Percentiles rank a stretch among this genome's conserved stretches.
Evolutionary conservation across 2,329 filamentous ascomycete species (phyloP).

Genomic region (Ophiognomonia clavigignenti-juglandacearum): DNA sequence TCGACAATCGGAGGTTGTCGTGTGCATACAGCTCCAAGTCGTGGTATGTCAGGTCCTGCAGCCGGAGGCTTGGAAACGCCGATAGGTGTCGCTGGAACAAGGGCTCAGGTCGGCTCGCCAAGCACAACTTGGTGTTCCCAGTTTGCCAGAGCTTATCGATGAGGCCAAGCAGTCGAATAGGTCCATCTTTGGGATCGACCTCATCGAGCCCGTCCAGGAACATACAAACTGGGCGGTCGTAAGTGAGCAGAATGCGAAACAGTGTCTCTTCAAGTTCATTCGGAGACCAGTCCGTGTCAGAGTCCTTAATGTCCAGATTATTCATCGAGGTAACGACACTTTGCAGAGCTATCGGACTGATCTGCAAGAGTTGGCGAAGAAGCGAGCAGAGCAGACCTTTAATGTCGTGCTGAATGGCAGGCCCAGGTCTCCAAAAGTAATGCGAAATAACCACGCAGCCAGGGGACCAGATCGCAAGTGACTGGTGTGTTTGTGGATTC

Average conservation of each 20-base stretch:
- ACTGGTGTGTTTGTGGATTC: slow-evolving; percentile 10
- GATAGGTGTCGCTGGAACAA: background rate
- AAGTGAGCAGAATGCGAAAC: background rate
- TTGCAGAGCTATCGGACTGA: background rate
- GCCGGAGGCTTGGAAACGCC: background rate
- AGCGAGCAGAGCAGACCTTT: slow-evolving; percentile 24
- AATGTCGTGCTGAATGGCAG: slow-evolving; percentile 20
- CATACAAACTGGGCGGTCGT: slow-evolving; percentile 6
- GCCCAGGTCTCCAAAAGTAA: slow-evolving; percentile 28
- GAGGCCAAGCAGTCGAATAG: background rate
- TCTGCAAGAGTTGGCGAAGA: slow-evolving; percentile 17
- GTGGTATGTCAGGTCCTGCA: background rate
- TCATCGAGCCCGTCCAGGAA: slow-evolving; percentile 17
- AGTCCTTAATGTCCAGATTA: background rate
- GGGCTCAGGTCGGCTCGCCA: slow-evolving; percentile 5
- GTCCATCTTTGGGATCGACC: background rate
- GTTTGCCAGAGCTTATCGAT: background rate
- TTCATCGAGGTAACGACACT: background rate
- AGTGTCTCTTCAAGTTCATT: background rate
- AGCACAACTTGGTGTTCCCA: background rate
- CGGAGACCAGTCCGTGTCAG: slow-evolving; percentile 16
- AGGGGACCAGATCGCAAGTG: slow-evolving; percentile 20
- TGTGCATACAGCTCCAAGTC: background rate
- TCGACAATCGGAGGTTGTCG: background rate
- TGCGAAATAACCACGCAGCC: slow-evolving; percentile 17